These are phyloP conservation scores for Talaromyces sp. DNA, from an alignment of 2,329 filamentous ascomycete species.

Conservation along the genomic window DNA sequence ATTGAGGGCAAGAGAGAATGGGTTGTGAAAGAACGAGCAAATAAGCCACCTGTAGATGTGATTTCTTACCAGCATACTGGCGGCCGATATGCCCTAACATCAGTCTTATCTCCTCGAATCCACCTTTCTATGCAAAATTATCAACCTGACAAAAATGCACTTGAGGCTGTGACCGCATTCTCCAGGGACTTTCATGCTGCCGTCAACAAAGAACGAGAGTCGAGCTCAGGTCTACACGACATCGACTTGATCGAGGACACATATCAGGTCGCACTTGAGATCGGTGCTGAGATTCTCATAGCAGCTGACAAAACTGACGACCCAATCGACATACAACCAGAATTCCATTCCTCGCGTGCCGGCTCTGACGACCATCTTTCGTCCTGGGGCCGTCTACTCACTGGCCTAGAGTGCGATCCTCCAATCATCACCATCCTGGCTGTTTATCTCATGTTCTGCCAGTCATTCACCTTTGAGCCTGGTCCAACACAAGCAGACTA, in stretches of 20 bases:
- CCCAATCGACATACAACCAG: background rate
- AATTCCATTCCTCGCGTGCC: background rate
- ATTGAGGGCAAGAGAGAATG: background rate
- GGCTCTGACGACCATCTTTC: background rate
- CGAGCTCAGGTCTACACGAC: background rate
- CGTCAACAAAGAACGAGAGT: background rate
- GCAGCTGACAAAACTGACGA: background rate
- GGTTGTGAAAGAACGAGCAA: background rate
- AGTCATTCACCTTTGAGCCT: slow-evolving; percentile 3
- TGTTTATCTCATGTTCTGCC: slow-evolving; percentile 1
- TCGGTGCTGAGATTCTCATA: background rate
- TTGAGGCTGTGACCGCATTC: background rate
- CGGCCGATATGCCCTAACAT: slow-evolving; percentile 1
- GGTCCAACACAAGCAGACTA: background rate
- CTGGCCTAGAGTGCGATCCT: background rate
- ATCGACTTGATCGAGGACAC: slow-evolving; percentile 2
- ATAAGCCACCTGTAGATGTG: background rate
- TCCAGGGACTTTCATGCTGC: background rate
- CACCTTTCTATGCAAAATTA: background rate
- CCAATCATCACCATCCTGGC: background rate
- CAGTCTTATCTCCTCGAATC: background rate
- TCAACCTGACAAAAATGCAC: background rate
- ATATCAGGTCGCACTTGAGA: slow-evolving; percentile 1
- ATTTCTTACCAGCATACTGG: background rate
- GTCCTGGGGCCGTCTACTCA: background rate